Evolutionary conservation across 176 grass and related monocot genomes (phyloP).

Genomic region (Phragmites australis): DNA sequence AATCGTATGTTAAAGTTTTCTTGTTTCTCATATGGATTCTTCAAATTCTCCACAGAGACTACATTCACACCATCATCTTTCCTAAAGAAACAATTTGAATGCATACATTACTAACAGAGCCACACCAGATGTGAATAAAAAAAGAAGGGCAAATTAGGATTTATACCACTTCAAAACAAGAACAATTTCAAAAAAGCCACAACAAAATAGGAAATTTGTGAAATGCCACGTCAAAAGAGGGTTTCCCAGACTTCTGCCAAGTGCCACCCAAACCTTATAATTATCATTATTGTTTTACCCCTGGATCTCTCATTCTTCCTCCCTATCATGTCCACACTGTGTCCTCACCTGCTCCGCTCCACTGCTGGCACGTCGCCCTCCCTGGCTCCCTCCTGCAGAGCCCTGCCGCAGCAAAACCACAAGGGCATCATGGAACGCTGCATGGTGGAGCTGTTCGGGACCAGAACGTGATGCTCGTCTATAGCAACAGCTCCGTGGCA

Average conservation of each 20-base stretch:
- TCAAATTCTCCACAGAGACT: conserved; percentile 85
- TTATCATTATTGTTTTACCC: background rate
- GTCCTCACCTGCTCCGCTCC: no score
- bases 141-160: background rate
- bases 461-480: no score
- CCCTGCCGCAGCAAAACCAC: no score
- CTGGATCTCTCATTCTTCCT: no score
- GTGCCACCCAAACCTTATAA: background rate
- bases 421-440: no score
- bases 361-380: no score
- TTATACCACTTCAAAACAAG: background rate
- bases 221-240: background rate
- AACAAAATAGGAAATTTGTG: background rate
- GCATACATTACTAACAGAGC: conserved; percentile 36
- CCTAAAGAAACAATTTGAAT: conserved; percentile 56
- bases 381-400: no score
- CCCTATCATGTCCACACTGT: no score
- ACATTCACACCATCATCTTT: conserved; percentile 93
- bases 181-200: background rate
- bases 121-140: conserved; percentile 2
- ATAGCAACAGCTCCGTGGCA: no score
- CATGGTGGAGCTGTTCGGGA: no score
- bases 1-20: conserved; percentile 87
- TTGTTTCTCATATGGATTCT: conserved; percentile 92
- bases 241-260: background rate